Conservation (phyloP, 75 land plant genomes). For the Pseudotsuga menziesii region DNA sequence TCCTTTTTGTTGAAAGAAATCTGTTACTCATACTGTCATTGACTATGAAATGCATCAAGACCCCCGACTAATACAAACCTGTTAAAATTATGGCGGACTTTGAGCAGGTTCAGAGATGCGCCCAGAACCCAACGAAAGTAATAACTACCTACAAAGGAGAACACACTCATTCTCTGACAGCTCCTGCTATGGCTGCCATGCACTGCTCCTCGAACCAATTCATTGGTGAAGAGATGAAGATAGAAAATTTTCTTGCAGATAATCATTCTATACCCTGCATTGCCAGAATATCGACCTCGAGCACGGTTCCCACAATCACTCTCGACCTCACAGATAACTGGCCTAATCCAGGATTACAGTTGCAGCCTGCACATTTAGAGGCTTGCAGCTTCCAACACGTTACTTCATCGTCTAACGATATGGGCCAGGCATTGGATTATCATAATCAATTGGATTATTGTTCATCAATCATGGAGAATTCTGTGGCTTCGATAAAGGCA, state of each 20-base stretch:
- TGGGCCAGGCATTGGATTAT: too few species aligned
- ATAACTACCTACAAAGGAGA: neutral
- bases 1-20: too few species aligned
- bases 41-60: too few species aligned
- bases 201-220: neutral
- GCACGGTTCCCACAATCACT: neutral
- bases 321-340: neutral
- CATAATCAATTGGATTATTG: too few species aligned
- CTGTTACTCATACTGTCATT: too few species aligned
- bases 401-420: too few species aligned
- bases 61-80: too few species aligned
- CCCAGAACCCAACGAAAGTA: neutral
- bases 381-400: too few species aligned
- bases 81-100: too few species aligned
- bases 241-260: neutral
- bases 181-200: neutral
- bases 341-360: too few species aligned
- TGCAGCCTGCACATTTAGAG: too few species aligned
- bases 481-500: slow-evolving; percentile 17
- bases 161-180: slow-evolving; percentile 1
- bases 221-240: neutral
- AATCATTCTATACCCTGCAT: neutral
- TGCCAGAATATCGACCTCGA: neutral
- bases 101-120: slow-evolving; percentile 3
- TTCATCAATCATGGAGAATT: neutral